Percentiles rank a stretch among this genome's conserved stretches.
phyloP scores from a whole-genome alignment of 1,139 yeast species.

The Scheffersomyces segobiensis region DNA sequence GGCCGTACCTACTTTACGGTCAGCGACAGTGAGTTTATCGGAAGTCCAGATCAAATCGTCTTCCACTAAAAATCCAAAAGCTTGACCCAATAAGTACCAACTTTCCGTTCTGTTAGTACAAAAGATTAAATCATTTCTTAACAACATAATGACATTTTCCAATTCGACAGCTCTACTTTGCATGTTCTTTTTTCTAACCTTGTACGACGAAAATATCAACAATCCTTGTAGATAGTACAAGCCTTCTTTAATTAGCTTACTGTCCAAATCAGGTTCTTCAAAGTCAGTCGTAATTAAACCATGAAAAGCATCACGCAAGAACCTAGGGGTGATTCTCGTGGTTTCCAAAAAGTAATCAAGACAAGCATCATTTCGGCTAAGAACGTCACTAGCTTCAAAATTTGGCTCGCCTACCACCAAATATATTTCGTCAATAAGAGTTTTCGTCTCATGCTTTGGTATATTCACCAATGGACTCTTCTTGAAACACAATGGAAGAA shows the following conservation, averaged over 20 bases:
- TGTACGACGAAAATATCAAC: conserved; percentile 63
- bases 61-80: conserved; percentile 77
- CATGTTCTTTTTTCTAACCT: conserved; percentile 67
- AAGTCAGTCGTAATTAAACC: conserved; percentile 53
- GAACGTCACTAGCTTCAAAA: conserved; percentile 28
- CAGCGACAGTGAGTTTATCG: conserved; percentile 69
- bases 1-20: conserved; percentile 64
- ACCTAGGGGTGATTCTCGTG: conserved; percentile 45
- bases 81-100: conserved; percentile 84
- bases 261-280: conserved; percentile 10
- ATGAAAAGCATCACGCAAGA: conserved; percentile 56
- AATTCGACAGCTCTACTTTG: conserved; percentile 82
- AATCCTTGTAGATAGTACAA: conserved; percentile 75
- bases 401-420: conserved; percentile 75
- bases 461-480: conserved; percentile 58
- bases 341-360: conserved; percentile 55
- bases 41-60: conserved; percentile 91
- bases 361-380: conserved; percentile 43
- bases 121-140: conserved; percentile 66
- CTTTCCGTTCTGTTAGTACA: conserved; percentile 74
- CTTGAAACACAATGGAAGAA: conserved; percentile 62
- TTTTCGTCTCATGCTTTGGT: conserved; percentile 70
- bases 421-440: conserved; percentile 68
- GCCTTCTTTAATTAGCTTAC: conserved; percentile 43
- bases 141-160: conserved; percentile 67